Evolutionary conservation across 305 asterid genomes (phyloP), one percentile per base, ranked within the genome.

Genomic region (Fraxinus xanthoxyloides): DNA sequence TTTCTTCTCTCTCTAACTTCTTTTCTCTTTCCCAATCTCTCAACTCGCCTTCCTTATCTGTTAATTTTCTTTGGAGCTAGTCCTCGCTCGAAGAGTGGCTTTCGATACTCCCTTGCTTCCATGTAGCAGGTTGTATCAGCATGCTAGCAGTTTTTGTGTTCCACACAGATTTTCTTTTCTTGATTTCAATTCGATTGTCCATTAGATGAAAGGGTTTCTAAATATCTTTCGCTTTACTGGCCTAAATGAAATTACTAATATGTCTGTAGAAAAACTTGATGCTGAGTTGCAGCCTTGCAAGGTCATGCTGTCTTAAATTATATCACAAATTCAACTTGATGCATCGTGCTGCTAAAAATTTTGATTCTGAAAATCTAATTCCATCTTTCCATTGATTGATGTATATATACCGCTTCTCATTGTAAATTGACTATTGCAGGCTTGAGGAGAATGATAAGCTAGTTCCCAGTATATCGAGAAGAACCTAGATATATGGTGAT

Each of bases 401-500:
- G 36, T 34, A 34, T 34, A 34, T 34, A 34, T 34, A 34, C 36
- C 7, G 1, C 36, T 34, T 34, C 36, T 34, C 36, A 34, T 34
- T 34, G 36, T 34, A 34, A 9, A 40, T 40, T 40, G 15, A 40
- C 3, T 40, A 81, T 75, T 87, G 79, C 92, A 94, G 99, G 84
- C 97, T 95, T 77, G 99, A 95, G 88, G 97, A 92, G 85, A 95
- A 95, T 35, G 97, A 94, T 87, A 93, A 89, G 56, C 92, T 94
- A 70, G 97, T 94, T 81, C 91, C 93, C 78, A 95, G 98, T 51
- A 98, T 97, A 83, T 95, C 86, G 98, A 95, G 90, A 95, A 95
- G 89, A 95, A 95, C 84, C 89, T 94, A 56, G 97, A 94, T 90
- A 95, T 95, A 82, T 93, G 99, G 99, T 90, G 99, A 86, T 98